Evolutionary conservation across 192 early-diverging fungal genomes (phyloP), one percentile per base, ranked within the genome.

Genomic region (Podila clonocystis): DNA sequence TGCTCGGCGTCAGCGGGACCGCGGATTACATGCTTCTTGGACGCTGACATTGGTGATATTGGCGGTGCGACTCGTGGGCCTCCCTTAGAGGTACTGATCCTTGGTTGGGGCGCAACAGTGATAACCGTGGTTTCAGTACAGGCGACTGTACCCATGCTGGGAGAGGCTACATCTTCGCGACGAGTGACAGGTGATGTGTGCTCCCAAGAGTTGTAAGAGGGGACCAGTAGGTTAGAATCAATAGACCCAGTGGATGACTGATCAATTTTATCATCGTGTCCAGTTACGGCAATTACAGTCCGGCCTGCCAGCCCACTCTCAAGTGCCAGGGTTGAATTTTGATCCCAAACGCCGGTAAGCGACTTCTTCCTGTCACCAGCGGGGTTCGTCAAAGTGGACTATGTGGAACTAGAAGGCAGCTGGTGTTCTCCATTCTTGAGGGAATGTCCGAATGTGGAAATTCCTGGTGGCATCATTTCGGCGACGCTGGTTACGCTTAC

Each of bases 401-500:
- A 0, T 0, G 22, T 26, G 59, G 59, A 61, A 33, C 41, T 45
- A 17, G 59, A 30, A 48, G 26, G 38, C 20, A 17, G 9, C 2
- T 49, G 50, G 26, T 41, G 50, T 6, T 34, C 29, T 58, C 31
- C 50, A 31, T 36, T 52, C 28, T 33, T 41, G 38, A 13, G 13
- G 15, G 13, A n/a, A n/a, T n/a, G n/a, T n/a, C n/a, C n/a, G 13
- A 7, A 3, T 24, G 38, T 34, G 20, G 52, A 5, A 36, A 33
- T 24, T 67, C 20, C 52, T 30, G 52, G 7, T 19, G 50, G 11
- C 24, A 2, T 20, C 65, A 30, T 15, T 24, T 33, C 33, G 50
- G 58, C 62, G 70, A 34, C 58, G 50, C 29, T 49, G 57, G 24
- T 64, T 72, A 4, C 70, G 61, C 70, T 65, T 72, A 50, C 70